Evolutionary conservation across 2,329 filamentous ascomycete species (phyloP), one percentile per base, ranked within the genome.

Genomic region (Aspergillus niger): DNA sequence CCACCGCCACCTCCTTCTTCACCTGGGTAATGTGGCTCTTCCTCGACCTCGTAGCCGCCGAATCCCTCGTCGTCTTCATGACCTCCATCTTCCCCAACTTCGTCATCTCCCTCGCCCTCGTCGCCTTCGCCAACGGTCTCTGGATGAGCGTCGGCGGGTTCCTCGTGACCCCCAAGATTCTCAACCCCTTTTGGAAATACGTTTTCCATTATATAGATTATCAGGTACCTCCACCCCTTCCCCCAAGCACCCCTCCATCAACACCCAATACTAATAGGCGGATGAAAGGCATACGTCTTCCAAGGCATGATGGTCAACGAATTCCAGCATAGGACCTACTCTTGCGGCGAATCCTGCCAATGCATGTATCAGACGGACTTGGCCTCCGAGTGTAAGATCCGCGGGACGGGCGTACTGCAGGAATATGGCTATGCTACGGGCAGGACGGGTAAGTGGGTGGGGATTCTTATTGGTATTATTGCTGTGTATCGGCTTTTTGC

Each of bases 231-330:
- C 20, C 20, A 20, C 20, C 20, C 20, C 20, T 17, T 17, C n/a
- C 32, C 47, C 32, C 13, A 17, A 11, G 8, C 20, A 8, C 20
- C 15, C 17, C 3, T 15, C 15, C 15, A 1, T 15, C 22, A 10
- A 54, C 15, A 3, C 22, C 50, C 10, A 32, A 55, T 17, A 30
- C 2, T 7, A 17, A 38, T 22, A 2, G 24, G 55, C 54, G 81
- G 77, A 38, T 20, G 2, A 28, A 57, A 81, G 77, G 81, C 82
- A 44, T 96, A 93, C 68, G 91, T 96, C 3, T 96, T 96, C 72
- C 86, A 94, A 71, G 91, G 91, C 13, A 95, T 96, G 91, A 95
- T 96, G 91, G 87, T 94, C 56, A 96, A 95, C 70, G 91, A 96
- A 77, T 95, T 96, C 73, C 79, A 80, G 1, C 65, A 83, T 17